Conservation (phyloP, 1,139 yeast genomes). For the Saccharomyces hybrid region DNA sequence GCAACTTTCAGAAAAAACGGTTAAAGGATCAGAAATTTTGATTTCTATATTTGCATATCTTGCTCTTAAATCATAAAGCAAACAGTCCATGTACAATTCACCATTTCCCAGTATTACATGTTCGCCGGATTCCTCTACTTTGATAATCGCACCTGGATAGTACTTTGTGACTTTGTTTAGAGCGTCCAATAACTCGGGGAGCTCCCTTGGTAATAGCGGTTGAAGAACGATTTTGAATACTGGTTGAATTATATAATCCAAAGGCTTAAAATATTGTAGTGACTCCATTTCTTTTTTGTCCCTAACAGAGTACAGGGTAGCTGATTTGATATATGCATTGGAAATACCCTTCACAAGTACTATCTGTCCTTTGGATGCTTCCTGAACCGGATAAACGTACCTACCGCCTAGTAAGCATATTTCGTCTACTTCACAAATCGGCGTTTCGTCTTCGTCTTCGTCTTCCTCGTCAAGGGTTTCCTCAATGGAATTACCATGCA, state of each 20-base stretch:
- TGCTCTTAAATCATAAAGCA: conserved; percentile 65
- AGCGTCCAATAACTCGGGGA: conserved; percentile 65
- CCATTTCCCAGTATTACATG: conserved; percentile 77
- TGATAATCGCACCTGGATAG: conserved; percentile 57
- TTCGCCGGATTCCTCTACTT: conserved; percentile 86
- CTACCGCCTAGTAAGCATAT: conserved; percentile 65
- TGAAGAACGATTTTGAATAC: conserved; percentile 78
- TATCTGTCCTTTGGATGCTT: conserved; percentile 56
- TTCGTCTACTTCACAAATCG: conserved; percentile 36
- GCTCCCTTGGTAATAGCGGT: conserved; percentile 70
- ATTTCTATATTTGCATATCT: conserved; percentile 57
- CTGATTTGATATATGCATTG: conserved; percentile 50
- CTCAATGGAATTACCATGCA: conserved; percentile 3
- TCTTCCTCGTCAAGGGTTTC: conserved; percentile 41
- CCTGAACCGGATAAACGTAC: conserved; percentile 49
- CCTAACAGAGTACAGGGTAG: conserved; percentile 40
- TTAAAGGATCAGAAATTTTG: conserved; percentile 78
- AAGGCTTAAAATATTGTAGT: conserved; percentile 33
- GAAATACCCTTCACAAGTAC: conserved; percentile 59
- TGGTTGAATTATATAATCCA: conserved; percentile 44
- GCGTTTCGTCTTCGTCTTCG: conserved; percentile 38
- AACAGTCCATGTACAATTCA: conserved; percentile 79
- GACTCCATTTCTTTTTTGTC: conserved; percentile 10
- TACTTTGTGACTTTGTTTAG: conserved; percentile 53
- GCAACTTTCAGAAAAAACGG: conserved; percentile 74